Evolutionary conservation across 2,329 filamentous ascomycete species (phyloP).

Genomic region (Colletotrichum somersetense): DNA sequence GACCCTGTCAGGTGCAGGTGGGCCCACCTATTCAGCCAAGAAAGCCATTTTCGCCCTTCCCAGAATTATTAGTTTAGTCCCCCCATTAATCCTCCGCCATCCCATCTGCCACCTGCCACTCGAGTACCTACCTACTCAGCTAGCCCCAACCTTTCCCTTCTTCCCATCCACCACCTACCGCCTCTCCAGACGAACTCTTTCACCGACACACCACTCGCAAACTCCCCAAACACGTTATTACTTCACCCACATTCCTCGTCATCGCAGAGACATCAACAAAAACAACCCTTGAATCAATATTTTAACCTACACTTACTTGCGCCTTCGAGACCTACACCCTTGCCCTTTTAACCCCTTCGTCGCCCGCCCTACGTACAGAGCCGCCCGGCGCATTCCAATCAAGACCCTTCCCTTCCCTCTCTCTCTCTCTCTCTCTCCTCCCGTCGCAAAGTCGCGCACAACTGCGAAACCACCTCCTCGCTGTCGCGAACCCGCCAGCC

Average conservation of each 20-base stretch:
- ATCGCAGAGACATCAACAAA: slow-evolving; percentile 12
- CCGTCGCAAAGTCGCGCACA: slow-evolving; percentile 40
- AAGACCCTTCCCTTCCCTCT: slow-evolving; percentile 6
- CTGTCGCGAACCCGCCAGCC: slow-evolving; percentile 34
- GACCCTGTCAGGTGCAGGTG: slow-evolving; percentile 34
- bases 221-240: slow-evolving; percentile 4
- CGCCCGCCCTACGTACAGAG: slow-evolving; percentile 14
- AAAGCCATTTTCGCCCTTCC: slow-evolving; percentile 24
- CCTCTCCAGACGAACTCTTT: slow-evolving; percentile 24
- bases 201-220: slow-evolving; percentile 33
- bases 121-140: neutral
- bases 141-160: slow-evolving; percentile 37
- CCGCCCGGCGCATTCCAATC: slow-evolving; percentile 34
- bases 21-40: slow-evolving; percentile 9
- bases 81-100: slow-evolving; percentile 26
- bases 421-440: neutral
- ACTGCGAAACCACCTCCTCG: neutral
- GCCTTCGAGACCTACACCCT: slow-evolving; percentile 12
- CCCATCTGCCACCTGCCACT: slow-evolving; percentile 40
- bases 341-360: slow-evolving; percentile 33
- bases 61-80: slow-evolving; percentile 4
- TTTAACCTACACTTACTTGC: neutral
- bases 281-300: slow-evolving; percentile 15
- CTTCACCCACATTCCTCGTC: slow-evolving; percentile 28
- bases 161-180: slow-evolving; percentile 20